These are phyloP conservation scores for Phytophthora cryptogea DNA, from an alignment of 352 stramenopile species.

Conservation along the genomic window DNA sequence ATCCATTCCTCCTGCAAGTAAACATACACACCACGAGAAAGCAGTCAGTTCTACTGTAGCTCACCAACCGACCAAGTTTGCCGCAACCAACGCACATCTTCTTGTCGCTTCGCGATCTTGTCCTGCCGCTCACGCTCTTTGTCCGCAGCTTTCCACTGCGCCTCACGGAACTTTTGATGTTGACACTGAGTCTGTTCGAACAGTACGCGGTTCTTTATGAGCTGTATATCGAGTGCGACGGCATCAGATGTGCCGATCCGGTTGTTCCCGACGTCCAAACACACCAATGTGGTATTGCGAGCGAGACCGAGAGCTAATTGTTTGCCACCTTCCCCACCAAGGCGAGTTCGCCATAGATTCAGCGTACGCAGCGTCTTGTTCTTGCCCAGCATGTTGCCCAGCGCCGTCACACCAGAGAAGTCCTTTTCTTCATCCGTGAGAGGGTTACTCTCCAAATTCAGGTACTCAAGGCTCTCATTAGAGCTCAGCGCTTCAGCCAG, in stretches of 20 bases:
- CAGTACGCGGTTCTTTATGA: conserved; percentile 56
- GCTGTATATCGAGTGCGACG: conserved; percentile 47
- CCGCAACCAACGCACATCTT: conserved; percentile 46
- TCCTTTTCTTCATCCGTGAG: conserved; percentile 82
- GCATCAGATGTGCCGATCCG: conserved; percentile 59
- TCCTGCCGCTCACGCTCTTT: conserved; percentile 57
- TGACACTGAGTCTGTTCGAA: conserved; percentile 49
- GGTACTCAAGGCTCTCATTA: conserved; percentile 59
- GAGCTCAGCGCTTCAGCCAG: conserved; percentile 57
- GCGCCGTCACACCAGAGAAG: conserved; percentile 57
- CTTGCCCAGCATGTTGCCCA: conserved; percentile 57
- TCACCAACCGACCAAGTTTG: not conserved
- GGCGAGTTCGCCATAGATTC: conserved; percentile 77
- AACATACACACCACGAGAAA: conserved; percentile 1
- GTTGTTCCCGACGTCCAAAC: conserved; percentile 85
- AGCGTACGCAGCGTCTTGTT: conserved; percentile 71
- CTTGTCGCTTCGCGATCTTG: conserved; percentile 48
- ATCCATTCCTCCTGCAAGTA: conserved; percentile 70
- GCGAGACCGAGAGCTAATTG: conserved; percentile 60
- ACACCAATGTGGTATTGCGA: conserved; percentile 61
- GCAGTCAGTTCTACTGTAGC: not conserved
- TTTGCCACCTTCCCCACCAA: conserved; percentile 70
- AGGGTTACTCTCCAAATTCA: conserved; percentile 82
- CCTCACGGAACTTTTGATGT: conserved; percentile 48
- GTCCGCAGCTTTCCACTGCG: conserved; percentile 55